These are phyloP conservation scores for Guyanaporus albipodus DNA, from an alignment of 768 basidiomycete genomes.

Conservation along the genomic window DNA sequence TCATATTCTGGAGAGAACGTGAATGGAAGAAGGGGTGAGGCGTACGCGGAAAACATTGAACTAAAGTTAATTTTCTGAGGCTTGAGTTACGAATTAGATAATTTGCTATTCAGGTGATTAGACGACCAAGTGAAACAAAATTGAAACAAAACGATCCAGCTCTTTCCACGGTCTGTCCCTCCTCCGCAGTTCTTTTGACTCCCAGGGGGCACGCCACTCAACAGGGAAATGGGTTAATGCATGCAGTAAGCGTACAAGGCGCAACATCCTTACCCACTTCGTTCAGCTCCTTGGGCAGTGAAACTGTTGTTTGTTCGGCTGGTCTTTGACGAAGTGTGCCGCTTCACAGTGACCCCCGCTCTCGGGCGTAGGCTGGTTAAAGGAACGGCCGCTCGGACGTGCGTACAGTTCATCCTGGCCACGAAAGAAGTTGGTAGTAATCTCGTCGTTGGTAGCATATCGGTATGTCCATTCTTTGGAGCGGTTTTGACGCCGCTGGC, in stretches of 20 bases:
- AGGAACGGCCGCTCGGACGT: neutral
- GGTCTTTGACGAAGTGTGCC: slow-evolving; percentile 1
- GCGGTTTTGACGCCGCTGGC: neutral
- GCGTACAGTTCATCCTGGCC: slow-evolving; percentile 15
- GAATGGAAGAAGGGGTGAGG: slow-evolving; percentile 15
- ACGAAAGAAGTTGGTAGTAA: slow-evolving; percentile 24
- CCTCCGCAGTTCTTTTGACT: slow-evolving; percentile 4
- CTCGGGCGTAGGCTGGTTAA: neutral
- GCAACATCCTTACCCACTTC: neutral
- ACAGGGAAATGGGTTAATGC: neutral
- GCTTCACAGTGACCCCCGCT: slow-evolving; percentile 1
- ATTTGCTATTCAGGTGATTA: slow-evolving; percentile 17
- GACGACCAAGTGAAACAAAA: slow-evolving; percentile 14
- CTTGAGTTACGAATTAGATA: slow-evolving; percentile 23
- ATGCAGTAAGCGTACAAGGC: neutral
- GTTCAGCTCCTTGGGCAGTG: neutral
- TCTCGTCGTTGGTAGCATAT: slow-evolving; percentile 31
- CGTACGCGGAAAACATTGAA: slow-evolving; percentile 4
- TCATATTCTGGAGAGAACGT: slow-evolving; percentile 20
- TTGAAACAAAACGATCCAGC: neutral
- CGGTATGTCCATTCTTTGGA: slow-evolving; percentile 27
- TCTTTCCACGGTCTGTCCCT: slow-evolving; percentile 4
- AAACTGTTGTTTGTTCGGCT: slow-evolving; percentile 1
- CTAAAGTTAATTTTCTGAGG: slow-evolving; percentile 11
- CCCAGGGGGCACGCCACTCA: neutral